Evolutionary conservation across 208 protist species (phyloP).

Genomic region (Leishmania guyanensis): DNA sequence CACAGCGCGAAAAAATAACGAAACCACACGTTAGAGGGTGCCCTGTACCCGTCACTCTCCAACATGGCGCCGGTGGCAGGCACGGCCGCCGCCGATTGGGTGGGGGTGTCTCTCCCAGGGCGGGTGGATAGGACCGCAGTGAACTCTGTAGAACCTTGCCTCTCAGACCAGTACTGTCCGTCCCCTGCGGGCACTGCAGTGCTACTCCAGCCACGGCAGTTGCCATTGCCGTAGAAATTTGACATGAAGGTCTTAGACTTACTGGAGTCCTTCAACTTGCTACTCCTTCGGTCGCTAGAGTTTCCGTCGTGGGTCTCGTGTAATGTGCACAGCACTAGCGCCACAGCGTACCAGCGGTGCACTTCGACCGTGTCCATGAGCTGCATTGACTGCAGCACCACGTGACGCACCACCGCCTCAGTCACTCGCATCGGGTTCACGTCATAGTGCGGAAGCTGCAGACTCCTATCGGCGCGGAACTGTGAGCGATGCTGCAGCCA

Average conservation of each 20-base stretch:
- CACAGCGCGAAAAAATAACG: conserved; percentile 62
- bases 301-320: background rate
- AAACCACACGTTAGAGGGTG: conserved; percentile 58
- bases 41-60: conserved; percentile 33
- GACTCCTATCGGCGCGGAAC: background rate
- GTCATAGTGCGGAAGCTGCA: conserved; percentile 9
- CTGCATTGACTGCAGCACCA: conserved; percentile 44
- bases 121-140: background rate
- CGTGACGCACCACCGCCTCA: conserved; percentile 26
- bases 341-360: conserved; percentile 69
- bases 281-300: background rate
- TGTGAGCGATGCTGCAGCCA: conserved; percentile 30
- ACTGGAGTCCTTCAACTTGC: background rate
- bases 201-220: background rate
- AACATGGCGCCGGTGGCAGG: background rate
- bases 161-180: too few relatives aligned
- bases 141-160: background rate
- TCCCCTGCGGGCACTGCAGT: background rate
- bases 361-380: conserved; percentile 46
- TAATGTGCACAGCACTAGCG: conserved; percentile 41
- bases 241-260: background rate
- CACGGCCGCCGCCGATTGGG: background rate
- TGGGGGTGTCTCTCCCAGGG: background rate
- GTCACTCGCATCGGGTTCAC: conserved; percentile 22
- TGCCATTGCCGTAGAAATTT: background rate